Conservation (phyloP, 495 filamentous ascomycete species). For the Hypoxylon fragiforme region DNA sequence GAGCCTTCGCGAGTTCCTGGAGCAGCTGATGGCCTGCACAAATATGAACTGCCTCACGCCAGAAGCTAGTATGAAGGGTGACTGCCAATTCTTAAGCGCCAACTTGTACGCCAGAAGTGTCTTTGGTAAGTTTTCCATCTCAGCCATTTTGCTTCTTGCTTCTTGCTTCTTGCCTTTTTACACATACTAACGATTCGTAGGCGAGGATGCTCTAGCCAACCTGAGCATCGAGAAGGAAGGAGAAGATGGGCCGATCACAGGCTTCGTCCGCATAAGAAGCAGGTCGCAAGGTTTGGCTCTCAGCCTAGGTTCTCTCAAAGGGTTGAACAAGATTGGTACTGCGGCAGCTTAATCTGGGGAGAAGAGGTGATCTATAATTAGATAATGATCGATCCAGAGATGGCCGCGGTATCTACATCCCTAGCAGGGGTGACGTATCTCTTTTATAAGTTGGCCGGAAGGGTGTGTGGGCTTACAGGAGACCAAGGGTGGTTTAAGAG, state of each 20-base stretch:
- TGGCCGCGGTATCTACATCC: not conserved
- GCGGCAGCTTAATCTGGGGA: conserved; percentile 45
- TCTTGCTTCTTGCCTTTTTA: not conserved
- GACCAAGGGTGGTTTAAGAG: not conserved
- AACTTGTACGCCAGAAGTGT: conserved; percentile 97
- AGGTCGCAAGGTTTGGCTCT: conserved; percentile 94
- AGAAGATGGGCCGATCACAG: conserved; percentile 92
- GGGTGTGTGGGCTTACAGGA: conserved; percentile 2
- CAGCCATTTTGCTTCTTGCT: too few relatives aligned
- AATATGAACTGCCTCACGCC: conserved; percentile 99
- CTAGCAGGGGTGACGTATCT: conserved; percentile 1
- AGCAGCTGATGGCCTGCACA: conserved; percentile 93
- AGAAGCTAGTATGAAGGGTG: conserved; percentile 93
- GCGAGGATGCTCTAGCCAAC: conserved; percentile 98
- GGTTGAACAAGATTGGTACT: conserved; percentile 77
- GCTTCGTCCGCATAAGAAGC: conserved; percentile 98
- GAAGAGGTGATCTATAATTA: not conserved
- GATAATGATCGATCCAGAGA: conserved; percentile 13
- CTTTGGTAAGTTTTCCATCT: conserved; percentile 76
- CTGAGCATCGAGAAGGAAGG: conserved; percentile 97
- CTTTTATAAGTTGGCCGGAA: conserved; percentile 5
- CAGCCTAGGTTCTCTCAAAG: conserved; percentile 93
- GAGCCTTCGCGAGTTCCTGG: conserved; percentile 87
- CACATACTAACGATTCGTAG: conserved; percentile 53
- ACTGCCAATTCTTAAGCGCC: conserved; percentile 96